Evolutionary conservation across 768 basidiomycete genomes (phyloP).

Genomic region (Crassisporium funariophilum): DNA sequence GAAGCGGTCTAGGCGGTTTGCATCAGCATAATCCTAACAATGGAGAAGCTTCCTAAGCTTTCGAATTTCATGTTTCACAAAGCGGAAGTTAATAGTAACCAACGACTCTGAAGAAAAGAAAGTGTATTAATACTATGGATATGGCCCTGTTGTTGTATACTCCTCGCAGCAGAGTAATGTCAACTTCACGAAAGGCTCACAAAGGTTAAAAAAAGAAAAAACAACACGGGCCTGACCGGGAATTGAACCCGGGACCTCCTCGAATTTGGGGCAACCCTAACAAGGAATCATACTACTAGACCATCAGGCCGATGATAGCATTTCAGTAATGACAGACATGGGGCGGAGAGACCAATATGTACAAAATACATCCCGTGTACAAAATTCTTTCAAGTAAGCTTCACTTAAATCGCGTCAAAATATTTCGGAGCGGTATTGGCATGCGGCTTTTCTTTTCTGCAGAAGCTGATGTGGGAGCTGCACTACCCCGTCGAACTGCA

Average conservation of each 20-base stretch:
- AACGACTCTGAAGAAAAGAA: too few species aligned
- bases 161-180: too few species aligned
- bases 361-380: neutral
- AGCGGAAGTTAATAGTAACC: too few species aligned
- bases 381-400: neutral
- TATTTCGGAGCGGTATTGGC: constrained; percentile 48
- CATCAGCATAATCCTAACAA: too few species aligned
- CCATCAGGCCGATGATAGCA: constrained; percentile 34
- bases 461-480: constrained; percentile 14
- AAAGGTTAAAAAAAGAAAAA: constrained; percentile 17
- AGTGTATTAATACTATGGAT: too few species aligned
- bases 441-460: constrained; percentile 40
- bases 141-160: too few species aligned
- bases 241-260: constrained; percentile 89
- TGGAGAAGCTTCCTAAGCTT: too few species aligned
- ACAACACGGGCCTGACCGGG: constrained; percentile 62
- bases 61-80: too few species aligned
- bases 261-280: constrained; percentile 43
- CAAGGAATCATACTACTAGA: constrained; percentile 49
- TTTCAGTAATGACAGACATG: neutral
- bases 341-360: neutral
- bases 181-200: too few species aligned
- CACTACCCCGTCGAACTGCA: constrained; percentile 30
- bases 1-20: too few species aligned
- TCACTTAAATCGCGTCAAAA: constrained; percentile 49